Conservation (phyloP, 2,329 filamentous ascomycete genomes). For the Apiospora pterosperma region DNA sequence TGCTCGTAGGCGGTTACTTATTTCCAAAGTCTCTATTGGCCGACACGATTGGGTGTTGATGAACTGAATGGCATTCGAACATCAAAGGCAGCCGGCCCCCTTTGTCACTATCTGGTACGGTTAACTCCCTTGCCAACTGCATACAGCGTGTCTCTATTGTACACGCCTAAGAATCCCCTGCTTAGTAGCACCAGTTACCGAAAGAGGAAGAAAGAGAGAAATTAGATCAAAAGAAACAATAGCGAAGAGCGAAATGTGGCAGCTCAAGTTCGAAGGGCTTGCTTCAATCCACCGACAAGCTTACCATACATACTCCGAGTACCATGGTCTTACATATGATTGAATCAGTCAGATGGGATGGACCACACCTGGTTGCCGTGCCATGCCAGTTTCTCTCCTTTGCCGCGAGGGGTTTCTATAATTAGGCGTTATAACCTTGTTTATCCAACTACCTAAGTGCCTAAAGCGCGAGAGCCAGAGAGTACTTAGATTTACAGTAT, state of each 20-base stretch:
- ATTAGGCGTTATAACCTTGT: neutral
- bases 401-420: neutral
- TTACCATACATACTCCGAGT: neutral
- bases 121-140: too few species aligned
- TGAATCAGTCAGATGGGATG: neutral
- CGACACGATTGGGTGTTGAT: neutral
- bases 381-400: neutral
- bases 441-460: neutral
- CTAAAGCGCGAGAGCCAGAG: neutral
- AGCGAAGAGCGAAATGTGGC: neutral
- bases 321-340: neutral
- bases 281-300: neutral
- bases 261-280: neutral
- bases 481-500: neutral
- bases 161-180: too few species aligned
- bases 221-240: neutral
- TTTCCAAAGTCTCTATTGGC: too few species aligned
- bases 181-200: neutral
- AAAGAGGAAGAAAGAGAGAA: neutral
- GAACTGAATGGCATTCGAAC: neutral
- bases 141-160: neutral
- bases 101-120: too few species aligned
- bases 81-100: too few species aligned
- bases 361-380: neutral
- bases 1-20: too few species aligned